Evolutionary conservation across 129 eudicot genomes (phyloP).

Genomic region (Chrysanthemum lavandulifolium): DNA sequence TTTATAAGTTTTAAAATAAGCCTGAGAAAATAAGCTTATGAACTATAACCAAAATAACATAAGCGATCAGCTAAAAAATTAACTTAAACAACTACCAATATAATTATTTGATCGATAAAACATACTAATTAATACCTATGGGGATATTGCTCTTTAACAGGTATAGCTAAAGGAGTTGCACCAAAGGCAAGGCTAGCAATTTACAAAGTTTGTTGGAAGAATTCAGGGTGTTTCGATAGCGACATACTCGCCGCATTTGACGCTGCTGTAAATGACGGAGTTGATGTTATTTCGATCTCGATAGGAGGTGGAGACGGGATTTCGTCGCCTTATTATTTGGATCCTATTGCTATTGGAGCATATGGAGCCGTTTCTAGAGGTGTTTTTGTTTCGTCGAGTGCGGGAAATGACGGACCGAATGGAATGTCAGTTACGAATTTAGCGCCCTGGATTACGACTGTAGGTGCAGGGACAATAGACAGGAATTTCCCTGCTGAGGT

Average conservation of each 20-base stretch:
- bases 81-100: too few species aligned
- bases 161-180: constrained; percentile 89
- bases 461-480: constrained; percentile 89
- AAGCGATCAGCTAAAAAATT: too few species aligned
- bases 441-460: constrained; percentile 87
- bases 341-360: constrained; percentile 88
- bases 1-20: too few species aligned
- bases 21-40: too few species aligned
- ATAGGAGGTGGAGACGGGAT: constrained; percentile 93
- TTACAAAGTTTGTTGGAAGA: constrained; percentile 84
- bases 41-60: too few species aligned
- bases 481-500: constrained; percentile 81
- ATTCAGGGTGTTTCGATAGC: constrained; percentile 77
- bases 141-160: constrained; percentile 21
- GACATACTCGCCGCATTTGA: constrained; percentile 88
- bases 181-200: constrained; percentile 81
- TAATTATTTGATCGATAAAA: too few species aligned
- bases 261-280: constrained; percentile 78
- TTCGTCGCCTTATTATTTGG: constrained; percentile 83
- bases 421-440: constrained; percentile 87
- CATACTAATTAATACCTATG: too few species aligned
- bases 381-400: constrained; percentile 77
- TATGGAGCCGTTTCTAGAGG: constrained; percentile 87
- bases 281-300: constrained; percentile 79
- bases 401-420: constrained; percentile 91